phyloP scores from a whole-genome alignment of 257 asterid genomes.

The Nicotiana undulata region DNA sequence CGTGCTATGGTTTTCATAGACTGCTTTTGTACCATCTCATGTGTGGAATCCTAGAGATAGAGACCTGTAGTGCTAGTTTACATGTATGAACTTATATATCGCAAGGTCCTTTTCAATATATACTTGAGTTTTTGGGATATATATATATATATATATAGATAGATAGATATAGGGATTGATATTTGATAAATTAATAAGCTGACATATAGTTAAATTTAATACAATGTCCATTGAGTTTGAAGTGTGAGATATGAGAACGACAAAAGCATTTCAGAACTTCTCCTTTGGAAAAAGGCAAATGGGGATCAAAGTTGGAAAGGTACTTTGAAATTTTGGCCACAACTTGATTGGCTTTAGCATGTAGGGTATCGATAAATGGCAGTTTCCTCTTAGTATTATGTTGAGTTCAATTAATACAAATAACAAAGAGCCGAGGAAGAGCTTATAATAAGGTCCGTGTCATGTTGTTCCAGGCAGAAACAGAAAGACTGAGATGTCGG shows the following conservation, averaged over 20 bases:
- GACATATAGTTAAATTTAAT: not conserved
- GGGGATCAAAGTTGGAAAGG: slow-evolving; percentile 23
- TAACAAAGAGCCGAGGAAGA: slow-evolving; percentile 9
- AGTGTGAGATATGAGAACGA: slow-evolving; percentile 6
- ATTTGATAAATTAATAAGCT: not conserved
- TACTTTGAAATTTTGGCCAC: slow-evolving; percentile 38
- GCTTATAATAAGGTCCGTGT: slow-evolving; percentile 3
- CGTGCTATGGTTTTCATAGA: not conserved
- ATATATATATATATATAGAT: too few species aligned
- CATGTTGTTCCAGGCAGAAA: slow-evolving; percentile 1
- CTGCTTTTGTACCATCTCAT: slow-evolving; percentile 11
- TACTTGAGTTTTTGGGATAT: not conserved
- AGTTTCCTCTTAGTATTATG: slow-evolving; percentile 21
- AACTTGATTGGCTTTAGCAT: slow-evolving; percentile 33
- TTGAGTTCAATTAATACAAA: slow-evolving; percentile 13
- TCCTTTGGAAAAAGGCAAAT: not conserved
- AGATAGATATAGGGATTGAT: not conserved
- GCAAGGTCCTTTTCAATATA: not conserved
- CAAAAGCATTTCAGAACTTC: slow-evolving; percentile 17
- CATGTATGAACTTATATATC: not conserved
- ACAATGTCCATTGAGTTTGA: not conserved
- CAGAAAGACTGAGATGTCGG: slow-evolving; percentile 6
- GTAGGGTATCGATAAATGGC: slow-evolving; percentile 43
- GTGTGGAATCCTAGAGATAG: not conserved
- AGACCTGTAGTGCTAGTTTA: not conserved